Percentiles rank a stretch among this genome's conserved stretches.
Evolutionary conservation across 805 yeast species (phyloP).

Genomic region (Spathaspora arborariae): DNA sequence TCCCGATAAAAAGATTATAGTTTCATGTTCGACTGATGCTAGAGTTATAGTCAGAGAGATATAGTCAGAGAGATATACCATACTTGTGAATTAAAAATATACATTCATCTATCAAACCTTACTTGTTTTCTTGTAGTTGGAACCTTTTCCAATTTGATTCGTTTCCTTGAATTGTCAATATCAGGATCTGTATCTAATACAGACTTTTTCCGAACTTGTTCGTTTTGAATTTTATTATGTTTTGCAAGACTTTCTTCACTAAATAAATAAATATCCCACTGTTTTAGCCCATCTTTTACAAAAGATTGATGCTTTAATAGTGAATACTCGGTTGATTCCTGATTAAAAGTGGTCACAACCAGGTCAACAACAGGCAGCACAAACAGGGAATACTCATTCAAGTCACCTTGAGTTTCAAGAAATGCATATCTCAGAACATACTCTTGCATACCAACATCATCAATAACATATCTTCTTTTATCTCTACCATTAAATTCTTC

Average conservation of each 20-base stretch:
- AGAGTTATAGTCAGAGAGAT: slow-evolving; percentile 46
- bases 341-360: slow-evolving; percentile 3
- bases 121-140: not conserved
- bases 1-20: slow-evolving; percentile 37
- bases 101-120: not conserved
- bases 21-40: slow-evolving; percentile 56
- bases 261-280: slow-evolving; percentile 29
- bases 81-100: too few species aligned
- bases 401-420: slow-evolving; percentile 24
- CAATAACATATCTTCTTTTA: slow-evolving; percentile 42
- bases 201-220: not conserved
- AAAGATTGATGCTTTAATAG: slow-evolving; percentile 3
- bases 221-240: slow-evolving; percentile 11
- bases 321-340: slow-evolving; percentile 8
- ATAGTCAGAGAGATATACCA: too few species aligned
- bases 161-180: not conserved
- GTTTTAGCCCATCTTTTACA: slow-evolving; percentile 2
- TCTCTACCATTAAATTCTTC: slow-evolving; percentile 9
- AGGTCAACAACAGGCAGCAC: slow-evolving; percentile 12
- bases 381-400: slow-evolving; percentile 34
- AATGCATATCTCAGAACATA: slow-evolving; percentile 51
- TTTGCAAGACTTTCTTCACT: slow-evolving; percentile 27
- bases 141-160: not conserved
- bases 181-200: not conserved
- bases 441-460: slow-evolving; percentile 56